Evolutionary conservation across 352 stramenopile species (phyloP), one percentile per base, ranked within the genome.

Genomic region (Phytophthora tentaculata): DNA sequence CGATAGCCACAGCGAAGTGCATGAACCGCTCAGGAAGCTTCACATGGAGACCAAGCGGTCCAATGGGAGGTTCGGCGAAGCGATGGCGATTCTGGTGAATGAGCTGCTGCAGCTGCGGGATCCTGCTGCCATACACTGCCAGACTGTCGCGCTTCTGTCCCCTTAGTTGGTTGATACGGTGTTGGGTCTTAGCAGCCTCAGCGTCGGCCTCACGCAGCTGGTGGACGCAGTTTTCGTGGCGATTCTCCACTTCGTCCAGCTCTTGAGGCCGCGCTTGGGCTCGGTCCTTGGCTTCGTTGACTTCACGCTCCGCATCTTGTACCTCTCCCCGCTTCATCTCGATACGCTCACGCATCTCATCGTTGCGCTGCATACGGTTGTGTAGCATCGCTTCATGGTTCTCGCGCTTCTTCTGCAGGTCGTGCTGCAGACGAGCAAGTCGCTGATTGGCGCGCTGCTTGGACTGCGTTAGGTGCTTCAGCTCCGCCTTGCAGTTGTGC

Each of bases 61-160:
- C 86, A 56, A 94, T 91, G 0, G 86, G 86, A n/a, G 82, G 82
- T 3, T 60, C 64, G 0, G 76, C 56, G 44, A 94, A 94, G 13
- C 73, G 76, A 35, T 82, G 63, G 2, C 78, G 47, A 43, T 94
- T 91, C 0, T 84, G 63, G 0, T 87, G 61, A 48, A 94, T 94
- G 23, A 91, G 45, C 41, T 90, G 68, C 47, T 92, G 85, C 19
- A 92, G 55, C 32, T 81, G 72, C 0, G 79, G 76, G 24, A 89
- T 89, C 17, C 69, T 72, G 61, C 77, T 86, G 41, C 86, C 83
- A 61, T 84, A 94, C 0, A 82, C 77, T 0, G 74, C 69, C 4
- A 94, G 45, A 37, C 72, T 79, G 47, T 91, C 69, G 1, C 65
- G 69, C 47, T 81, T 87, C 48, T 87, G 83, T 5, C 43, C 58